Percentiles rank a stretch among this genome's conserved stretches.
Conservation (phyloP, 2,329 filamentous ascomycete species). For the Aspergillus puulaauensis region DNA sequence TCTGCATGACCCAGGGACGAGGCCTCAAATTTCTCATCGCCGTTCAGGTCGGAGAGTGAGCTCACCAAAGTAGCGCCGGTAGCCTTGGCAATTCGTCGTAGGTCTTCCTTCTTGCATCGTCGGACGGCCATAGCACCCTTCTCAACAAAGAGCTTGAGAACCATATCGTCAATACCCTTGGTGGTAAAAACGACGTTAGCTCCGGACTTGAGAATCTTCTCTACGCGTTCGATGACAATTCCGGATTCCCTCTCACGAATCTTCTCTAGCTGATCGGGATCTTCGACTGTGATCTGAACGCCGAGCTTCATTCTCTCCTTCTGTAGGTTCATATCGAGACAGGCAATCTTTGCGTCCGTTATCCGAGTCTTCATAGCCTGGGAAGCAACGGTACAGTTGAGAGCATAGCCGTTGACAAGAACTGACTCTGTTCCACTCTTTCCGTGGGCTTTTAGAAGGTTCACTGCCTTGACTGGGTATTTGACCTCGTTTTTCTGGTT, state of each 20-base stretch:
- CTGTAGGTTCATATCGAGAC: conserved; percentile 96
- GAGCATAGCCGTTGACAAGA: conserved; percentile 90
- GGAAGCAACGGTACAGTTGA: conserved; percentile 98
- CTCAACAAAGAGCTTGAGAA: conserved; percentile 92
- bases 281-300: conserved; percentile 96
- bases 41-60: conserved; percentile 93
- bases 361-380: conserved; percentile 96
- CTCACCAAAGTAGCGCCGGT: conserved; percentile 91
- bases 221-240: conserved; percentile 89
- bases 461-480: conserved; percentile 98
- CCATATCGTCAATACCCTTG: conserved; percentile 96
- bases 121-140: conserved; percentile 93
- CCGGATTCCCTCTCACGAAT: conserved; percentile 90
- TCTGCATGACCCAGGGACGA: conserved; percentile 88
- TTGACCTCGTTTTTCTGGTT: conserved; percentile 90
- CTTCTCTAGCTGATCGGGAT: conserved; percentile 95
- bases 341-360: conserved; percentile 92
- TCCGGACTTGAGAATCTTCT: conserved; percentile 96
- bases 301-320: conserved; percentile 99
- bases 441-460: conserved; percentile 96
- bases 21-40: conserved; percentile 92
- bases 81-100: conserved; percentile 91
- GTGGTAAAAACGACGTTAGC: conserved; percentile 96
- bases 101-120: conserved; percentile 97
- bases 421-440: conserved; percentile 87